Evolutionary conservation across 139 green algal species (phyloP).

Genomic region (Zygnema cylindricum): DNA sequence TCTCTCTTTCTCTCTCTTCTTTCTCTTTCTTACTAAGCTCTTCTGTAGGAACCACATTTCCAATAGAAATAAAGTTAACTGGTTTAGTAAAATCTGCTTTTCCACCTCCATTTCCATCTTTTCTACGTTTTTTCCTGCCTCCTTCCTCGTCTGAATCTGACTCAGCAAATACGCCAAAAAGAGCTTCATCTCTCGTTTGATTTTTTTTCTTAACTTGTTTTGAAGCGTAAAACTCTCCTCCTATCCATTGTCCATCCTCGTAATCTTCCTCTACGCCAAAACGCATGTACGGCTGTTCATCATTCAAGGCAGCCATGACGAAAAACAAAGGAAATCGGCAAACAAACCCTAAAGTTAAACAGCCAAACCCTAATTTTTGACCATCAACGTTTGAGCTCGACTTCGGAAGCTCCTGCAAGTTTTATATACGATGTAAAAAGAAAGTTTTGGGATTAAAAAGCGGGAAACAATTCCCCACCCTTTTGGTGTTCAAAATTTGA

Average conservation of each 20-base stretch:
- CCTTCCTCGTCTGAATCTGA: conserved; percentile 48
- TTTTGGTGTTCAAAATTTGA: too few species aligned
- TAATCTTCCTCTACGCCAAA: conserved; percentile 80
- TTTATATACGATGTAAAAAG: too few species aligned
- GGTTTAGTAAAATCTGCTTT: conserved; percentile 75
- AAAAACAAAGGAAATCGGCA: too few species aligned
- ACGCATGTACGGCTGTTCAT: conserved; percentile 76
- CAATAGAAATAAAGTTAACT: conserved; percentile 84
- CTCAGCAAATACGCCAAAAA: conserved; percentile 87
- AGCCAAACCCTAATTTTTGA: too few species aligned
- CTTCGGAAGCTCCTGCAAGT: too few species aligned
- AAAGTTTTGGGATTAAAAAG: too few species aligned
- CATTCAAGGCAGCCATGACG: conserved; percentile 46
- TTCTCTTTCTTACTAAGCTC: conserved; percentile 5
- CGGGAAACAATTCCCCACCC: too few species aligned
- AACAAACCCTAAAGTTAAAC: too few species aligned
- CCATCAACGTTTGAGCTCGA: too few species aligned
- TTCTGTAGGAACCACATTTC: conserved; percentile 52
- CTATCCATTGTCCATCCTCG: conserved; percentile 82
- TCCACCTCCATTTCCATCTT: conserved; percentile 35
- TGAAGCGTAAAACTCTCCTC: conserved; percentile 83
- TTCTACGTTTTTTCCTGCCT: conserved; percentile 42
- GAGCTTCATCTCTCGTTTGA: conserved; percentile 82
- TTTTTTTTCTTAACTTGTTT: conserved; percentile 72
- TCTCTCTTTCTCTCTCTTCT: conserved; percentile 18